Conservation (phyloP, 2,329 filamentous ascomycete genomes). For the Pseudocercospora fuligena region DNA sequence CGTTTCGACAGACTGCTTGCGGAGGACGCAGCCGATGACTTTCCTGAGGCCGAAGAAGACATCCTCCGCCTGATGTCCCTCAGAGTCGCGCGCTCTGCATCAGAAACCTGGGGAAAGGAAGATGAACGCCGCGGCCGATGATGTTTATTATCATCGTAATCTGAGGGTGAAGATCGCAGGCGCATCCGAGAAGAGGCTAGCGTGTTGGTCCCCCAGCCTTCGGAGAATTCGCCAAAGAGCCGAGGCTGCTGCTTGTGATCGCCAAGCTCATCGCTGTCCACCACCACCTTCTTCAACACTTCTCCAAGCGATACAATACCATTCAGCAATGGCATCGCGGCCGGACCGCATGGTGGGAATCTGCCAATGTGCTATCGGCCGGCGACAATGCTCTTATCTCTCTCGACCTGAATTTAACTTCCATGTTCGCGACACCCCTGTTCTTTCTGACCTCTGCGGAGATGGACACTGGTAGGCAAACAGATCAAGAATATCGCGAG, state of each 20-base stretch:
- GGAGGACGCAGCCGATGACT: conserved; percentile 20
- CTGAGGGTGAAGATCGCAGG: neutral
- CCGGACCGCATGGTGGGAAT: neutral
- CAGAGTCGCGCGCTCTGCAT: conserved; percentile 7
- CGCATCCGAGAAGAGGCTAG: conserved; percentile 1
- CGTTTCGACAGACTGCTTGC: conserved; percentile 30
- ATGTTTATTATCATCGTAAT: conserved; percentile 9
- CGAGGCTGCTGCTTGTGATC: conserved; percentile 8
- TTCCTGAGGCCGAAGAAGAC: conserved; percentile 21
- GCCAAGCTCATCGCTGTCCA: neutral
- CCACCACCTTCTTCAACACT: conserved; percentile 3
- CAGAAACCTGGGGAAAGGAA: neutral
- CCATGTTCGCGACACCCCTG: neutral
- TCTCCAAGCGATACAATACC: neutral
- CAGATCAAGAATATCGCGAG: no score
- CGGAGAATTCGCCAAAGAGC: conserved; percentile 3
- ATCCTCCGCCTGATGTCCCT: conserved; percentile 17
- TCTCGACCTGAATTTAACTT: neutral
- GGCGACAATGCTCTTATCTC: neutral
- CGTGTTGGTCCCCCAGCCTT: neutral
- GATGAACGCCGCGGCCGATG: conserved; percentile 6
- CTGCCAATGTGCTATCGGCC: neutral
- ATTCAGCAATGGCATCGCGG: neutral
- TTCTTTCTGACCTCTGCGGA: neutral
- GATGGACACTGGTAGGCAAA: neutral